Conservation (phyloP, 2,329 filamentous ascomycete species). For the Aspergillus sp. region DNA sequence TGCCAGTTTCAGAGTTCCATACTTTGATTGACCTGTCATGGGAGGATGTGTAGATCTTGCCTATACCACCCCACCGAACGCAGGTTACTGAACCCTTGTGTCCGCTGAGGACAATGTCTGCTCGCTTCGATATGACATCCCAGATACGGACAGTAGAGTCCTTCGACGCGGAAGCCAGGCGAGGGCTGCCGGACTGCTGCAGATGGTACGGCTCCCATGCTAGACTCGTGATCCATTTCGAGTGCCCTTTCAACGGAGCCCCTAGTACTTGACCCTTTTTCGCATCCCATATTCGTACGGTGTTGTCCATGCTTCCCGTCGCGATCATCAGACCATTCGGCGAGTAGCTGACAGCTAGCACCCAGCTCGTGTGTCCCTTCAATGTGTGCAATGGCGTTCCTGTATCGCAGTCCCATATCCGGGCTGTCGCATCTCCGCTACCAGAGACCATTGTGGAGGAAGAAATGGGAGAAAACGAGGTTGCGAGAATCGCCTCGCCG, state of each 20-base stretch:
- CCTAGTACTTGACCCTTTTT: constrained; percentile 74
- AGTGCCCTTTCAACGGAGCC: constrained; percentile 75
- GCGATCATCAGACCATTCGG: constrained; percentile 79
- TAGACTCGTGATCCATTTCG: constrained; percentile 83
- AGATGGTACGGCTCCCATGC: constrained; percentile 93
- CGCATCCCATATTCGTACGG: constrained; percentile 85
- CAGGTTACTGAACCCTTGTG: constrained; percentile 89
- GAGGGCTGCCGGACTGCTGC: constrained; percentile 69
- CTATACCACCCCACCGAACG: constrained; percentile 91
- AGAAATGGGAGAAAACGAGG: constrained; percentile 78
- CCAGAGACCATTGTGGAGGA: constrained; percentile 81
- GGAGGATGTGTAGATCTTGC: constrained; percentile 77
- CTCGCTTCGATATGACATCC: constrained; percentile 74
- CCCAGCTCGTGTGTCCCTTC: constrained; percentile 86
- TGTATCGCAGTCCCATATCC: constrained; percentile 94
- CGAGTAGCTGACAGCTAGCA: constrained; percentile 82
- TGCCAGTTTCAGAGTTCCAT: constrained; percentile 80
- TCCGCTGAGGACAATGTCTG: constrained; percentile 79
- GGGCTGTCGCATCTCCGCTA: constrained; percentile 84
- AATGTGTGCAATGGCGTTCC: constrained; percentile 84
- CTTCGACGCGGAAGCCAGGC: constrained; percentile 84
- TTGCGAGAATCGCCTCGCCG: constrained; percentile 83
- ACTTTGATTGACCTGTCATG: constrained; percentile 92
- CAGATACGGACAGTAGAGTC: constrained; percentile 86
- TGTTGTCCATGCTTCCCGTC: constrained; percentile 91